These are phyloP conservation scores for Magnusiomyces magnusii DNA, from an alignment of 1,139 yeast species.

Conservation along the genomic window DNA sequence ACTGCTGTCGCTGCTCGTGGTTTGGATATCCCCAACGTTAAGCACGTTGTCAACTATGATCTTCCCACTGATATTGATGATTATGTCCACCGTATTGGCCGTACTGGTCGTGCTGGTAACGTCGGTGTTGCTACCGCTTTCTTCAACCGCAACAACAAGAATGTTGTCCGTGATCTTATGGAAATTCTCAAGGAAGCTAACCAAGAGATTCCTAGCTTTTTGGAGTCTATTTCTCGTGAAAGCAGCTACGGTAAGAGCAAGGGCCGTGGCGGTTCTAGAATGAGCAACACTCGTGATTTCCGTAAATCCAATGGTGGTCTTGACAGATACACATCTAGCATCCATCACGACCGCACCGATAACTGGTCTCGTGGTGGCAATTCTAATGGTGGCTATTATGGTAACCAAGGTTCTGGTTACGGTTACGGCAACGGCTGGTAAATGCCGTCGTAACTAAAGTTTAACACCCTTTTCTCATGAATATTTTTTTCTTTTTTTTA, in stretches of 20 bases:
- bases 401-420: conserved; percentile 14
- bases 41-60: conserved; percentile 95
- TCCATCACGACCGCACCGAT: conserved; percentile 25
- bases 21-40: conserved; percentile 97
- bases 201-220: conserved; percentile 93
- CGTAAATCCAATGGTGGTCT: conserved; percentile 33
- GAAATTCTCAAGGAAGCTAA: conserved; percentile 91
- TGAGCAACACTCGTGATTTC: conserved; percentile 30
- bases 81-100: conserved; percentile 98
- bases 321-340: conserved; percentile 30
- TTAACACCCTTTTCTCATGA: background rate
- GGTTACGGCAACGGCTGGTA: conserved; percentile 16
- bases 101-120: conserved; percentile 99
- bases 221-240: conserved; percentile 76
- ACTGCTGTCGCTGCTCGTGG: conserved; percentile 99
- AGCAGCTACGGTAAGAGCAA: conserved; percentile 46
- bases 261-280: conserved; percentile 39
- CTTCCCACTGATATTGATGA: conserved; percentile 97
- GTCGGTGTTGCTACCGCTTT: conserved; percentile 97
- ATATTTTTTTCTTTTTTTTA: conserved; percentile 6
- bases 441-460: conserved; percentile 1
- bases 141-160: conserved; percentile 92
- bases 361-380: conserved; percentile 28
- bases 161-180: conserved; percentile 79
- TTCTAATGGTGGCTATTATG: conserved; percentile 29